These are phyloP conservation scores for Linum usitatissimum DNA, from an alignment of 345 rosid genomes.

Conservation along the genomic window DNA sequence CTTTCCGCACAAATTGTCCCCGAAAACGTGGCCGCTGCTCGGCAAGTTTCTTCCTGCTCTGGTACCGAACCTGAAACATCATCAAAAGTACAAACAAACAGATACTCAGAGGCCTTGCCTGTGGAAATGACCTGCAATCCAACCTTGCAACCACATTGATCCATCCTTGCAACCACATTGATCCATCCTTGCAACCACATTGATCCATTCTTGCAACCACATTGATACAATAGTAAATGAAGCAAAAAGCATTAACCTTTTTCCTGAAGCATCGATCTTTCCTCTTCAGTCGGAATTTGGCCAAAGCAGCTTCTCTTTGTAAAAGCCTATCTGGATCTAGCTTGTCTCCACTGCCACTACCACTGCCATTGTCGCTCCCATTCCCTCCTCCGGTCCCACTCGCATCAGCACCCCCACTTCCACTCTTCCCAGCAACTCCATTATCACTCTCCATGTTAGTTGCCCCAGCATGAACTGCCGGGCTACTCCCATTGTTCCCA, in stretches of 20 bases:
- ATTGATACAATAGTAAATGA: too few species aligned
- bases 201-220: too few species aligned
- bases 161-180: too few species aligned
- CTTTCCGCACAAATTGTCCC: conserved; percentile 45
- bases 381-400: conserved; percentile 10
- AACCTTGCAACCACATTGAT: too few species aligned
- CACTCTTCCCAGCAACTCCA: conserved; percentile 15
- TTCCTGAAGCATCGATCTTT: conserved; percentile 52
- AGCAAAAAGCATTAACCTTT: conserved; percentile 27
- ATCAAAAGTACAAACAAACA: neutral
- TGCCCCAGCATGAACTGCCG: conserved; percentile 18
- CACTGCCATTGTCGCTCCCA: neutral
- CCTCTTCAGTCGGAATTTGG: conserved; percentile 52
- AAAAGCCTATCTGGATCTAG: conserved; percentile 17
- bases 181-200: too few species aligned
- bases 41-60: conserved; percentile 47
- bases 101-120: neutral
- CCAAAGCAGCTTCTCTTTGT: conserved; percentile 46
- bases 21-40: conserved; percentile 45
- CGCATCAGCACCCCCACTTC: conserved; percentile 12
- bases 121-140: too few species aligned
- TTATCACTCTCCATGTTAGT: conserved; percentile 24
- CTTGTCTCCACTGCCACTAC: neutral
- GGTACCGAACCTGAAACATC: conserved; percentile 39
- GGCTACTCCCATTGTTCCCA: conserved; percentile 30